Base-by-base conservation (phyloP, 2,329 filamentous ascomycete genomes). In the Colletotrichum sublineola region DNA sequence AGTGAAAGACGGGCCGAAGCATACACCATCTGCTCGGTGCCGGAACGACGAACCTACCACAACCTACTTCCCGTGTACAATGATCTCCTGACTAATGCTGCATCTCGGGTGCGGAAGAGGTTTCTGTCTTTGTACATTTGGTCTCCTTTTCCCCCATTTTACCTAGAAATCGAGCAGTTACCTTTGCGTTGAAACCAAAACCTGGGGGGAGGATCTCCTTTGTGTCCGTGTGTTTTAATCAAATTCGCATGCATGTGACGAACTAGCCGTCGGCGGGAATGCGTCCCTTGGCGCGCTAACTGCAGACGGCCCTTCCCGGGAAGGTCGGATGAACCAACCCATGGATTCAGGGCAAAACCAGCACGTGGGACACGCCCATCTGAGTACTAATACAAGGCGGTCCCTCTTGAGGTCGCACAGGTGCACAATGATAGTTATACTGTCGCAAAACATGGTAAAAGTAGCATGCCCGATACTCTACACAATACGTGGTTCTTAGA, bases 51-150 rank as follows among this genome's bases (percentile, higher is more conserved):
- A 75, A 44, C 61, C 64, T 75, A 77, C 76, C 78, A 78, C 77
- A 76, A 77, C 73, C 73, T 74, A 76, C 77, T 77, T 78, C 79
- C 80, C 77, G 75, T 83, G 82, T 83, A 83, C 82, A 83, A 83
- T 81, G 82, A 82, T 78, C 77, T 75, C 75, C 80, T 82, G 80
- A 80, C 79, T 82, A 83, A 81, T 82, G 77, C 78, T 81, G 77
- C 77, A 76, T 81, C 80, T 79, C 76, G 64, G 75, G 74, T 76
- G 76, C 71, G 76, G 74, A 76, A 76, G 75, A 75, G 71, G 73
- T 75, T 75, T 75, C 71, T 74, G 74, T 76, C 76, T 77, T 79
- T 79, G 79, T 77, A 76, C 75, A 77, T 77, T 72, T 77, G 76
- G 74, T 75, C 76, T 71, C 60, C 61, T 75, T 76, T 71, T 74